These are phyloP conservation scores for Rutstroemia sydowiana DNA, from an alignment of 2,329 filamentous ascomycete genomes.

Conservation along the genomic window DNA sequence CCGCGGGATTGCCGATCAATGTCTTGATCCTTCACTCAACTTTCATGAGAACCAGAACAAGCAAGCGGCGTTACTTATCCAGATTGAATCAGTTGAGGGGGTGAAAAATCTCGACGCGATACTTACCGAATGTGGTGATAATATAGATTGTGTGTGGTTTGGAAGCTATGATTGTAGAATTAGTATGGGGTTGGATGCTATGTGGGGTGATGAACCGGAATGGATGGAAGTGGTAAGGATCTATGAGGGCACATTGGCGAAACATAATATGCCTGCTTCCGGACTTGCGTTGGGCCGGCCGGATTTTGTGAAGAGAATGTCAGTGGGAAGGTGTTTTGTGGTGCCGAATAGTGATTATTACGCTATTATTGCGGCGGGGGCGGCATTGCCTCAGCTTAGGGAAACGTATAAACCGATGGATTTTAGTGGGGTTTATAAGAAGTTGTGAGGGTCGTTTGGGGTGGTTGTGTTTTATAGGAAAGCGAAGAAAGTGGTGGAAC, in stretches of 20 bases:
- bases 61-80: slow-evolving; percentile 42
- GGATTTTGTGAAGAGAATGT: slow-evolving; percentile 15
- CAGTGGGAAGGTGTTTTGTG: slow-evolving; percentile 21
- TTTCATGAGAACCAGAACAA: slow-evolving; percentile 37
- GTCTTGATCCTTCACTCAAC: slow-evolving; percentile 28
- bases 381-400: neutral
- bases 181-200: slow-evolving; percentile 37
- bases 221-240: slow-evolving; percentile 34
- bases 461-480: too few species aligned
- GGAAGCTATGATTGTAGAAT: slow-evolving; percentile 38
- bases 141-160: slow-evolving; percentile 41
- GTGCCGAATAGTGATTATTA: slow-evolving; percentile 14
- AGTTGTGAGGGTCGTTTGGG: too few species aligned
- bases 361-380: neutral
- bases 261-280: slow-evolving; percentile 38
- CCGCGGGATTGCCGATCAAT: slow-evolving; percentile 34
- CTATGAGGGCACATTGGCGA: slow-evolving; percentile 35
- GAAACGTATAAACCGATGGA: neutral
- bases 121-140: slow-evolving; percentile 37
- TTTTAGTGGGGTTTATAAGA: neutral
- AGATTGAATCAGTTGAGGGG: slow-evolving; percentile 38
- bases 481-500: too few species aligned
- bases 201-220: slow-evolving; percentile 33
- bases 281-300: slow-evolving; percentile 21
- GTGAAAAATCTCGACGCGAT: slow-evolving; percentile 43